Evolutionary conservation across 148 eudicot genomes (phyloP), one percentile per base, ranked within the genome.

Genomic region (Rhododendron ferrugineum): DNA sequence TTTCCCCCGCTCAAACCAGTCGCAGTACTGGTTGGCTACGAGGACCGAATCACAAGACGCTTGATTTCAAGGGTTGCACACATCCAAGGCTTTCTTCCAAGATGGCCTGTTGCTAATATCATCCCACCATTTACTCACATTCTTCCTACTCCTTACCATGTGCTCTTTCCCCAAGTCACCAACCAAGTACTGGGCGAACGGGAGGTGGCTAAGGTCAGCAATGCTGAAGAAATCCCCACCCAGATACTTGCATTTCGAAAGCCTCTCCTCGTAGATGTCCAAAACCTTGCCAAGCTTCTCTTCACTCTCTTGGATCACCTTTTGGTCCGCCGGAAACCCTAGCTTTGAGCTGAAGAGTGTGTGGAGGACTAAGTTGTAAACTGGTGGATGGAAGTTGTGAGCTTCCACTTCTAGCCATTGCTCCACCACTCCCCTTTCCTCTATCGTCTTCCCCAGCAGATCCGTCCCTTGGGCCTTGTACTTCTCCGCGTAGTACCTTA

Each of bases 101-200:
- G 92, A 90, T 10, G 90, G 89, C 86, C 92, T 88, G 22, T 73
- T 90, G 75, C 89, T 88, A n/a, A 88, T 90, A 85, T 88, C 92
- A 85, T 90, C 89, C 86, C 70, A 87, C 82, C 86, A 87, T 56
- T 42, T 83, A 26, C 79, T 32, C 49, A 80, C 79, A 72, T 68
- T n/a, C 84, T 70, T 34, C 64, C 84, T 80, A 9, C 75, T 54
- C 49, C 36, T 85, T 13, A 85, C 23, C 84, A 77, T 74, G 78
- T 77, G n/a, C 44, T 66, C 86, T 64, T 86, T 84, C 30, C 75
- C 80, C 73, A 84, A 23, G n/a, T 47, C 44, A 68, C 52, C 81
- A 79, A 84, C 80, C 87, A 89, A 79, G 77, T 74, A 89, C 3
- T 86, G 84, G 9, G 79, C 56, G 62, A 89, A 86, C 0, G 90